Evolutionary conservation across 129 eudicot genomes (phyloP).

Genomic region (Smallanthus sonchifolius): DNA sequence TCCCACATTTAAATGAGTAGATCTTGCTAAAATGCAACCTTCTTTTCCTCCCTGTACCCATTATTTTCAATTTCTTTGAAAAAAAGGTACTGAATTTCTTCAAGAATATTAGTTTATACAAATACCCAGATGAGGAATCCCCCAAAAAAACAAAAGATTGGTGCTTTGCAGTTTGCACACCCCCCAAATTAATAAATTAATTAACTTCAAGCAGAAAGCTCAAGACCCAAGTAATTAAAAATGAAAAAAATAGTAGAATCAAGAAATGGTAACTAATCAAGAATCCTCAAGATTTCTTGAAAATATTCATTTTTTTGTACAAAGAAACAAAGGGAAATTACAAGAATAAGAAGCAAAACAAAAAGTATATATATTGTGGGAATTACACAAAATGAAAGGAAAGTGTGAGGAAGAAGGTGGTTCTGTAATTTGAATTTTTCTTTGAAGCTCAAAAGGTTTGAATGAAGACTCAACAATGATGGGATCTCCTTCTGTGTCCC

Average conservation of each 20-base stretch:
- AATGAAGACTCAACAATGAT: slow-evolving; percentile 30
- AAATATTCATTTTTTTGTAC: slow-evolving; percentile 12
- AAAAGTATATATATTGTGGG: slow-evolving; percentile 9
- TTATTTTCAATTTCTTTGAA: neutral
- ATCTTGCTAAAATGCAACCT: slow-evolving; percentile 77
- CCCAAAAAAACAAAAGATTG: slow-evolving; percentile 19
- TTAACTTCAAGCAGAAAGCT: slow-evolving; percentile 29
- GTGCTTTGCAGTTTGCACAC: slow-evolving; percentile 28
- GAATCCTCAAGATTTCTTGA: slow-evolving; percentile 16
- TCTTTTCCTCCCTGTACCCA: slow-evolving; percentile 49
- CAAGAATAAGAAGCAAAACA: slow-evolving; percentile 5
- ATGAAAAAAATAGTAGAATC: slow-evolving; percentile 13
- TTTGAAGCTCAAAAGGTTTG: slow-evolving; percentile 39
- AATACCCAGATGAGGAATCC: slow-evolving; percentile 31
- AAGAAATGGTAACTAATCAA: slow-evolving; percentile 4
- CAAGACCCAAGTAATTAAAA: slow-evolving; percentile 31
- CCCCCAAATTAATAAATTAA: slow-evolving; percentile 21
- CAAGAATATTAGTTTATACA: slow-evolving; percentile 23
- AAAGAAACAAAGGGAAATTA: slow-evolving; percentile 15
- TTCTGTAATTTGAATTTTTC: slow-evolving; percentile 24
- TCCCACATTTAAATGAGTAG: slow-evolving; percentile 77
- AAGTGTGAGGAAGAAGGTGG: slow-evolving; percentile 26
- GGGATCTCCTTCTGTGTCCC: slow-evolving; percentile 2
- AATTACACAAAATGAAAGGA: slow-evolving; percentile 4
- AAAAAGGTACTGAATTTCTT: neutral